Evolutionary conservation across 2,329 filamentous ascomycete genomes (phyloP).

Genomic region (Didymella lethalis): DNA sequence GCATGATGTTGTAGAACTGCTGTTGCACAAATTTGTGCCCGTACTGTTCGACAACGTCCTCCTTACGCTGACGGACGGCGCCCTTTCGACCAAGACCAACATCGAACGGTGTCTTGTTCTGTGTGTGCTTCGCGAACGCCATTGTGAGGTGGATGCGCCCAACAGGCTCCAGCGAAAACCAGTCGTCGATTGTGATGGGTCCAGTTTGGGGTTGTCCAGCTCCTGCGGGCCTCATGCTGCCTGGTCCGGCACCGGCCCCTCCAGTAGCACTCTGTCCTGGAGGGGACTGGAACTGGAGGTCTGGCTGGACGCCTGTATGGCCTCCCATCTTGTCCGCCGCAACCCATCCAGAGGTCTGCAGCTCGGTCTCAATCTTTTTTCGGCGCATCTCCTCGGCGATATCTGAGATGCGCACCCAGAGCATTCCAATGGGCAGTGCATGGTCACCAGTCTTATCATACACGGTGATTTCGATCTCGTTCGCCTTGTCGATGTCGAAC

Average conservation of each 20-base stretch:
- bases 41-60: constrained; percentile 98
- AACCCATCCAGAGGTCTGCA: constrained; percentile 94
- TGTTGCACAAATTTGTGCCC: constrained; percentile 99
- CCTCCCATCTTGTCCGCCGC: constrained; percentile 93
- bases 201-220: constrained; percentile 60
- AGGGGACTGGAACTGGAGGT: constrained; percentile 63
- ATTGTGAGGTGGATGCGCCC: constrained; percentile 91
- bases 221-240: constrained; percentile 51
- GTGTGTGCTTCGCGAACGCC: constrained; percentile 90
- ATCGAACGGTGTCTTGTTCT: constrained; percentile 82
- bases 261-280: constrained; percentile 53
- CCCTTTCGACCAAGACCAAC: constrained; percentile 92
- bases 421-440: constrained; percentile 88
- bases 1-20: constrained; percentile 99
- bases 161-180: constrained; percentile 96
- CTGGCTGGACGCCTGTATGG: constrained; percentile 59
- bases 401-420: constrained; percentile 96
- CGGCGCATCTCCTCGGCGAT: constrained; percentile 97
- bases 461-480: constrained; percentile 96
- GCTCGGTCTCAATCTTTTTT: constrained; percentile 95
- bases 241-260: constrained; percentile 48
- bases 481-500: constrained; percentile 96
- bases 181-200: constrained; percentile 77
- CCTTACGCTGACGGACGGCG: constrained; percentile 95
- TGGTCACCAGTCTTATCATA: constrained; percentile 94